A percentile compares a stretch with the other conserved stretches of the same genome.
These are phyloP conservation scores for Lentinus brumalis DNA, from an alignment of 768 basidiomycete species.

Conservation along the genomic window DNA sequence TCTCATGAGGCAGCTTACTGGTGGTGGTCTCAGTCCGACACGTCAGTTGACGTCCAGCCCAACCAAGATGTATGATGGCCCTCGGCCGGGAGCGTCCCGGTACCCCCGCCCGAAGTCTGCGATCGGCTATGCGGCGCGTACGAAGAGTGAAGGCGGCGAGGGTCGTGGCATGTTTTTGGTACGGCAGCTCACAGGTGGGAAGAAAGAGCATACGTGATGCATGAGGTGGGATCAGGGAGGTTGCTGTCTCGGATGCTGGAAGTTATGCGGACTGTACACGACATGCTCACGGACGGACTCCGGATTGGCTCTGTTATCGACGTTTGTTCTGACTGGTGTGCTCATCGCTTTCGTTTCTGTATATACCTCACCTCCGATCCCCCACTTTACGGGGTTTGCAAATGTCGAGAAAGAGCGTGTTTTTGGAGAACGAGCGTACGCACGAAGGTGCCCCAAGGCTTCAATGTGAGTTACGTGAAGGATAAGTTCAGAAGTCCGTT, in stretches of 20 bases:
- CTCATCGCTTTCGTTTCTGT: slow-evolving; percentile 6
- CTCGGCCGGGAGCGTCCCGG: slow-evolving; percentile 40
- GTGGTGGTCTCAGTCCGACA: slow-evolving; percentile 66
- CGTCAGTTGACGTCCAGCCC: slow-evolving; percentile 67
- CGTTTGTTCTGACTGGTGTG: slow-evolving; percentile 5
- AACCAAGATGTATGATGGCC: slow-evolving; percentile 62
- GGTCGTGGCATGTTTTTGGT: slow-evolving; percentile 77
- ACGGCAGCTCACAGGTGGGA: slow-evolving; percentile 72
- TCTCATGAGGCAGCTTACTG: slow-evolving; percentile 60
- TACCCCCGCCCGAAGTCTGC: slow-evolving; percentile 76
- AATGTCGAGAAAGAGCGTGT: no score
- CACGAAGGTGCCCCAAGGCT: no score
- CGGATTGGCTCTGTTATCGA: slow-evolving; percentile 10
- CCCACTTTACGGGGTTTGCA: no score
- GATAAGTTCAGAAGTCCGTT: not conserved
- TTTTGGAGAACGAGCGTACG: no score
- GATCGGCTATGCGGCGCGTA: slow-evolving; percentile 59
- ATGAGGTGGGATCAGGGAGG: not conserved
- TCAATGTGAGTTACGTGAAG: no score
- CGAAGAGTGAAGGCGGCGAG: slow-evolving; percentile 51
- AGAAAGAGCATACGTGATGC: slow-evolving; percentile 14
- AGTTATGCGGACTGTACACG: slow-evolving; percentile 9
- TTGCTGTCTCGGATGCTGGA: not conserved
- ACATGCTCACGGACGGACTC: not conserved
- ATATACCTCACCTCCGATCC: not conserved